phyloP scores from a whole-genome alignment of 2,329 filamentous ascomycete species.

The Coleophoma eucalyptorum region DNA sequence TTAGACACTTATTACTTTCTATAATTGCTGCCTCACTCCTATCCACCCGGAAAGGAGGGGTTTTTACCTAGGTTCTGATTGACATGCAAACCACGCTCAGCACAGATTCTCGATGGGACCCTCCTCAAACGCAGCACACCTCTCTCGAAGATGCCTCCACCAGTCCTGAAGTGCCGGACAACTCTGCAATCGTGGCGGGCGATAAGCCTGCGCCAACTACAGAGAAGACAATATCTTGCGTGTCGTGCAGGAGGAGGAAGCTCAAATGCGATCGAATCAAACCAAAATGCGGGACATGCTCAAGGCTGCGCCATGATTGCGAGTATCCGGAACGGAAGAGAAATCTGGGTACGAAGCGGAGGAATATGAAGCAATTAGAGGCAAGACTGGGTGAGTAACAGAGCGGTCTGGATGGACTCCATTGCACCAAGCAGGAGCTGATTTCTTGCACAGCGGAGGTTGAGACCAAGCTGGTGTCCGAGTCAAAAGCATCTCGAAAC shows the following conservation, averaged over 20 bases:
- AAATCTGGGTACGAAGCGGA: conserved; percentile 65
- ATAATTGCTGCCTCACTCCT: too few relatives aligned
- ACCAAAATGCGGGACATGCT: conserved; percentile 59
- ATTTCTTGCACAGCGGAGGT: conserved; percentile 4
- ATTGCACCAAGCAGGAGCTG: neutral
- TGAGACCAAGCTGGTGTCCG: conserved; percentile 1
- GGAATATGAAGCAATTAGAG: conserved; percentile 68
- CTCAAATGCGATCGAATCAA: conserved; percentile 62
- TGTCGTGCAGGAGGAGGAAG: conserved; percentile 86
- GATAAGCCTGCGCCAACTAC: neutral
- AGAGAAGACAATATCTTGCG: conserved; percentile 50
- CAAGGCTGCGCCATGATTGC: conserved; percentile 56
- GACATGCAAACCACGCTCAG: too few relatives aligned
- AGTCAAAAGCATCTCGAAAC: neutral
- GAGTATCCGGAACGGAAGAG: conserved; percentile 63
- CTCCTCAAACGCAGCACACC: too few relatives aligned
- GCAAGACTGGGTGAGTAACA: conserved; percentile 76
- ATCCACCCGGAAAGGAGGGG: too few relatives aligned
- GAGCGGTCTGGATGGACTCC: too few relatives aligned
- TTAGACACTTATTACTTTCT: too few relatives aligned
- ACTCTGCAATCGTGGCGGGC: neutral
- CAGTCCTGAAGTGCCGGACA: neutral
- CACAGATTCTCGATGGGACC: too few relatives aligned
- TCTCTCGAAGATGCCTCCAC: neutral
- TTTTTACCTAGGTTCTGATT: too few relatives aligned